Percentiles rank a stretch among this genome's conserved stretches.
phyloP scores from a whole-genome alignment of 2,329 filamentous ascomycete species.

The Biscogniauxia mediterranea region DNA sequence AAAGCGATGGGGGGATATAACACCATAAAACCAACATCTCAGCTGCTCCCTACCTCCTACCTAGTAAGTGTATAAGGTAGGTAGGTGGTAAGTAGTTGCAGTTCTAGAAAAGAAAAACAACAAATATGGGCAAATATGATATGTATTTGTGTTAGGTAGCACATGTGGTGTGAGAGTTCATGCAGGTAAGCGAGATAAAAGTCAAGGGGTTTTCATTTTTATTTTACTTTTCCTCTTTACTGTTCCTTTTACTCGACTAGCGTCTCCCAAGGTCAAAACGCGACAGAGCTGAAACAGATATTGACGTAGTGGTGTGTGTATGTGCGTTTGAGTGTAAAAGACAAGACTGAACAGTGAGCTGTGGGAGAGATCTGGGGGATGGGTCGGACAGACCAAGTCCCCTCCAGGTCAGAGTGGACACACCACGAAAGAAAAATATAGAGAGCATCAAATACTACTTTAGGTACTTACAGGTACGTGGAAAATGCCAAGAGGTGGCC shows the following conservation, averaged over 20 bases:
- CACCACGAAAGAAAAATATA: background rate
- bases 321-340: background rate
- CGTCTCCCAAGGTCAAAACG: background rate
- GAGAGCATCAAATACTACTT: background rate
- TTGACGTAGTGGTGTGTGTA: conserved; percentile 1
- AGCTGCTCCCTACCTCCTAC: no score
- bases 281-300: conserved; percentile 1
- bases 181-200: no score
- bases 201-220: no score
- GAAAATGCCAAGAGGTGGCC: background rate
- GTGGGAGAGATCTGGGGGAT: background rate
- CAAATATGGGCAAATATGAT: no score
- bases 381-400: background rate
- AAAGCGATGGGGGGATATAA: no score
- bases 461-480: background rate
- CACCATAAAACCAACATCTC: no score
- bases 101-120: no score
- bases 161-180: no score
- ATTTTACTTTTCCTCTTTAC: no score
- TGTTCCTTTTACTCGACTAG: background rate
- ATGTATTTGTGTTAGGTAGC: no score
- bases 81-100: no score
- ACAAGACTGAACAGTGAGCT: background rate
- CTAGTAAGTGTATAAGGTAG: no score
- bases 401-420: background rate